Evolutionary conservation across 1,139 yeast species (phyloP), one percentile per base, ranked within the genome.

Genomic region (Debaryomyces fabryi): DNA sequence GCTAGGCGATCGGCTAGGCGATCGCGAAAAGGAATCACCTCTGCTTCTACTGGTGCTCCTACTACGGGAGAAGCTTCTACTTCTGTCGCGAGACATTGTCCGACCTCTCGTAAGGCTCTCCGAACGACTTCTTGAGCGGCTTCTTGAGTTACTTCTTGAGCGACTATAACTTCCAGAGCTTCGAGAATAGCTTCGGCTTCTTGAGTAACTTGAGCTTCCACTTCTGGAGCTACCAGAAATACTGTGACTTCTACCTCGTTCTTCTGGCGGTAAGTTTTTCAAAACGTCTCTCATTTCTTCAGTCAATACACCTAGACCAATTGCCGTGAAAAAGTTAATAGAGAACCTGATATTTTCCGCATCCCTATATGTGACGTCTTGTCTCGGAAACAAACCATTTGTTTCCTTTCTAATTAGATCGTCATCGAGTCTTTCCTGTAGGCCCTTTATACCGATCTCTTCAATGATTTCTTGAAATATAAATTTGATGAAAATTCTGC

Each of bases 281-380:
- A 88, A 69, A 12, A 72, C 75, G 9, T 72, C 76, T 67, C 99
- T 79, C 96, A 91, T 87, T 9, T 72, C 79, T 43, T 90, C 96
- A 0, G 98, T 92, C 50, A 93, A 63, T 2, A 79, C 77, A 43
- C 98, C 98, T 47, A 92, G 65, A 0, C 96, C 96, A 56, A 93
- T 90, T 1, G 97, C 97, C 0, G 98, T 92, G 67, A 92, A 93
- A 63, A 79, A 93, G 61, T 93, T 93, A 62, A 92, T 90, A 1
- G 96, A 81, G 63, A 91, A 93, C 50, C 95, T 71, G 10, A 85
- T 69, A 49, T 84, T 75, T n/a, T 86, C 89, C 0, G 79, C 72
- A 53, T 78, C 76, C 20, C 44, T 69, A 72, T 33, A 82, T 73
- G 58, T 70, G 60, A 53, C 67, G 50, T 53, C 67, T 42, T 55